Evolutionary conservation across 2,329 filamentous ascomycete genomes (phyloP).

Genomic region (Colletotrichum magnum): DNA sequence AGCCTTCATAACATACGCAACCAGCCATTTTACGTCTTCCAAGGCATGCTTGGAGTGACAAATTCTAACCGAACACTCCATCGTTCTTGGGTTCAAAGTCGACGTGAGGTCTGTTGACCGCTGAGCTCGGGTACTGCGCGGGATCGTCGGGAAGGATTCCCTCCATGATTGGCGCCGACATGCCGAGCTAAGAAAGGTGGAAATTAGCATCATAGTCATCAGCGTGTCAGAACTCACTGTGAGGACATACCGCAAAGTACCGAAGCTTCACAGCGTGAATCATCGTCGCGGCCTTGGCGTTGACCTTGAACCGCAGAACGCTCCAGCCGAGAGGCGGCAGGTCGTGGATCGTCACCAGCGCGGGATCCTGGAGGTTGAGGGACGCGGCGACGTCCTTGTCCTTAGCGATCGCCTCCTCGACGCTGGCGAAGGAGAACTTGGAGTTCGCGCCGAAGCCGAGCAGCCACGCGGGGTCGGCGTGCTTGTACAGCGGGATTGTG

Average conservation of each 20-base stretch:
- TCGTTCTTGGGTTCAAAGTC: conserved; percentile 32
- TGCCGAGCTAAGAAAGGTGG: conserved; percentile 2
- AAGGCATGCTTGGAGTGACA: too few species aligned
- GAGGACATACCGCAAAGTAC: conserved; percentile 32
- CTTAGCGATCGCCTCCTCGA: conserved; percentile 14
- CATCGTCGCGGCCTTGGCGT: conserved; percentile 29
- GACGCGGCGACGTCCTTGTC: background rate
- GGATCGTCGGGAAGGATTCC: conserved; percentile 24
- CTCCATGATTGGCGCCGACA: conserved; percentile 36
- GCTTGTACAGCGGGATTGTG: conserved; percentile 43
- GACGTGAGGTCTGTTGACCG: conserved; percentile 21
- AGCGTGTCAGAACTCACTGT: background rate
- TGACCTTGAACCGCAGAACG: conserved; percentile 30
- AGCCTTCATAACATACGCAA: too few species aligned
- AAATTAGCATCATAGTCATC: background rate
- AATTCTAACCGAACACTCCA: conserved; percentile 21
- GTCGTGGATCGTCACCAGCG: conserved; percentile 25
- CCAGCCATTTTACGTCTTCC: too few species aligned
- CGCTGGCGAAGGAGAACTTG: conserved; percentile 26
- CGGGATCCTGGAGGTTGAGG: conserved; percentile 17
- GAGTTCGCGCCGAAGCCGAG: conserved; percentile 31
- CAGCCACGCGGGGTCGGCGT: conserved; percentile 42
- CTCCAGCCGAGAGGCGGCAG: conserved; percentile 34
- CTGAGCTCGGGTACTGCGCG: conserved; percentile 6
- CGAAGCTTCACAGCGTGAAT: conserved; percentile 38